Evolutionary conservation across 1,284 basidiomycete genomes (phyloP).

Genomic region (Tylopilus sp.): DNA sequence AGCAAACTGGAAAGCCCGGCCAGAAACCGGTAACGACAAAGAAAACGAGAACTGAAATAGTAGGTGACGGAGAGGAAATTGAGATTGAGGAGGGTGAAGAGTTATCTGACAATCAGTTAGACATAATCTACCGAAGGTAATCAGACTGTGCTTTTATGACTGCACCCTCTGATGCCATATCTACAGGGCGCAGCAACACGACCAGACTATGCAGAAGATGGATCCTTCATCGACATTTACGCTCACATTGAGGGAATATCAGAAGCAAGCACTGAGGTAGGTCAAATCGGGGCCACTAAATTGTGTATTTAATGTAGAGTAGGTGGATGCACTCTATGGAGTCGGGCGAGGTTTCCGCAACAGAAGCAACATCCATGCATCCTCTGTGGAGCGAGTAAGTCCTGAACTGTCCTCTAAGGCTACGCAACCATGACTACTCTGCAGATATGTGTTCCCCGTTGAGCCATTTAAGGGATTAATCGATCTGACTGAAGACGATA

Average conservation of each 20-base stretch:
- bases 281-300: slow-evolving; percentile 14
- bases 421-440: not conserved
- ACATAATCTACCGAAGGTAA: slow-evolving; percentile 77
- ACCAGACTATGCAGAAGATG: slow-evolving; percentile 67
- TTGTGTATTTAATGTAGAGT: not conserved
- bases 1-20: slow-evolving; percentile 27
- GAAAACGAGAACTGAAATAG: slow-evolving; percentile 47
- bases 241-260: slow-evolving; percentile 80
- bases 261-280: slow-evolving; percentile 85
- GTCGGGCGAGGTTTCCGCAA: slow-evolving; percentile 61
- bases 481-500: slow-evolving; percentile 67
- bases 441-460: slow-evolving; percentile 64
- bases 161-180: slow-evolving; percentile 8
- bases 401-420: slow-evolving; percentile 1
- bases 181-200: slow-evolving; percentile 78
- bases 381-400: slow-evolving; percentile 92
- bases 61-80: slow-evolving; percentile 62
- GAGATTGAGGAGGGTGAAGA: slow-evolving; percentile 77
- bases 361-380: slow-evolving; percentile 76
- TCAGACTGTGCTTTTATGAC: not conserved
- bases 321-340: slow-evolving; percentile 95
- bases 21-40: slow-evolving; percentile 24
- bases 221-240: slow-evolving; percentile 79
- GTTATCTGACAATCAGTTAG: slow-evolving; percentile 70
- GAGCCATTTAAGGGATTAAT: slow-evolving; percentile 53